Base-by-base conservation (phyloP, 164 flowering plant species). In the Liquidambar formosana region DNA sequence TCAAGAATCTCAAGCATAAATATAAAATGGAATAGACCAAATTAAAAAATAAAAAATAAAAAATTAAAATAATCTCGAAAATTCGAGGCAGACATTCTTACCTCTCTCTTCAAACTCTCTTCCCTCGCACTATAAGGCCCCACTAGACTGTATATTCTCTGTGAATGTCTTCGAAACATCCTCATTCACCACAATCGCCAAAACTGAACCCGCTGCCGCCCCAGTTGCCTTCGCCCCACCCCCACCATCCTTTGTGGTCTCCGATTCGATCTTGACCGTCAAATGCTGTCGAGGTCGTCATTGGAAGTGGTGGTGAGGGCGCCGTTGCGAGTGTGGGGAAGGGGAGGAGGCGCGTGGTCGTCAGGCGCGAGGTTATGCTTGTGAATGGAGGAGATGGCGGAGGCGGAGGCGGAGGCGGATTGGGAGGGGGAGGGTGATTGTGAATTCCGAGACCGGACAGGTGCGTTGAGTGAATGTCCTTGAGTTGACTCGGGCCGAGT, bases 231-330 rank as follows among this genome's bases (percentile, higher is more conserved):
- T 8, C 58, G 0, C 64, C 80, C 48, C 57, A 27, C 57, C 26
- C 4, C 76, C 76, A 8, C 82, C 80, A 44, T 85, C 86, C 71
- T 84, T 88, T 27, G 75, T 81, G 54, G 54, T 47, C 52, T 80
- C 89, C 21, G 78, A 54, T 47, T 87, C 91, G 19, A 76, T 61
- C 67, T 88, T 90, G 53, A 80, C 84, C n/a, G 78, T 65, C 12
- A 79, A 78, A 93, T 87, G 87, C 97, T 91, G 78, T 93, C 99
- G 41, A 94, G 97, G 70, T 94, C 99, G 67, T 95, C 99, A 62
- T 85, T 89, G 63, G 97, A 83, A 57, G 92, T 89, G 66, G 97
- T 82, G 60, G 94, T 90, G 66, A 85, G 80, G 15, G 88, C 90
- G 56, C 91, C 93, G 67, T 89, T 89, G 61, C 86, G 88, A 11